Percentiles rank a stretch among this genome's conserved stretches.
phyloP scores from a whole-genome alignment of 23 red algal genomes.

The Chondrus crispus region DNA sequence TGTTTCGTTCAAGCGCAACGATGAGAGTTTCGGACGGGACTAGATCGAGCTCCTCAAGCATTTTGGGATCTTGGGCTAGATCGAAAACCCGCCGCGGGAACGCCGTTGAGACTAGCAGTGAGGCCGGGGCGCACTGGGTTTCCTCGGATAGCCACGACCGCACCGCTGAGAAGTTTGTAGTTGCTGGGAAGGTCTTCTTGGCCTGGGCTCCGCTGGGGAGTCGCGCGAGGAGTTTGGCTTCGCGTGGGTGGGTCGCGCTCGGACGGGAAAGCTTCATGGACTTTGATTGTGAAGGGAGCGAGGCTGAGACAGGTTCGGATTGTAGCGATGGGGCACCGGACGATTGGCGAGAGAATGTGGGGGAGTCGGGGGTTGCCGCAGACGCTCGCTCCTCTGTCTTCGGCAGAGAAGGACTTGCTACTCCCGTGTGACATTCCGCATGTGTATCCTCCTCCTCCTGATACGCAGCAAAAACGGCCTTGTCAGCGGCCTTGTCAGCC shows the following conservation, averaged over 20 bases:
- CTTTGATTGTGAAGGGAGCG: no score
- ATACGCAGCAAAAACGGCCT: not conserved
- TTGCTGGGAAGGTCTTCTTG: not conserved
- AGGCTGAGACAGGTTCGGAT: not conserved
- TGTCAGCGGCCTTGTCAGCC: no score
- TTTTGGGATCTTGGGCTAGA: not conserved
- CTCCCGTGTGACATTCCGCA: not conserved
- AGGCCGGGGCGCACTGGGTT: not conserved
- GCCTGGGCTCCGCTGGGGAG: not conserved
- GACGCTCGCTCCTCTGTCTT: not conserved
- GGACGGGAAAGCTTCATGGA: not conserved
- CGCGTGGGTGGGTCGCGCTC: not conserved
- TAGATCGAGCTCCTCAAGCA: not conserved
- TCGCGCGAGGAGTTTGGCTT: not conserved
- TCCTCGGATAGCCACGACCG: not conserved
- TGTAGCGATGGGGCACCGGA: not conserved
- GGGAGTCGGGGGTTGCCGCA: not conserved
- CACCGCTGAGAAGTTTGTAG: not conserved
- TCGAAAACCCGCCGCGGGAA: slow-evolving; percentile 2
- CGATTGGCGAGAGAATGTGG: not conserved
- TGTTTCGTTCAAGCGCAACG: not conserved
- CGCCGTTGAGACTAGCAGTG: not conserved
- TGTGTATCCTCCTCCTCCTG: not conserved
- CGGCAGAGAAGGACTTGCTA: not conserved
- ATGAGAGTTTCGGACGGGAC: not conserved